Base-by-base conservation (phyloP, 371 early-diverging fungal species). In the Mortierella sp. region DNA sequence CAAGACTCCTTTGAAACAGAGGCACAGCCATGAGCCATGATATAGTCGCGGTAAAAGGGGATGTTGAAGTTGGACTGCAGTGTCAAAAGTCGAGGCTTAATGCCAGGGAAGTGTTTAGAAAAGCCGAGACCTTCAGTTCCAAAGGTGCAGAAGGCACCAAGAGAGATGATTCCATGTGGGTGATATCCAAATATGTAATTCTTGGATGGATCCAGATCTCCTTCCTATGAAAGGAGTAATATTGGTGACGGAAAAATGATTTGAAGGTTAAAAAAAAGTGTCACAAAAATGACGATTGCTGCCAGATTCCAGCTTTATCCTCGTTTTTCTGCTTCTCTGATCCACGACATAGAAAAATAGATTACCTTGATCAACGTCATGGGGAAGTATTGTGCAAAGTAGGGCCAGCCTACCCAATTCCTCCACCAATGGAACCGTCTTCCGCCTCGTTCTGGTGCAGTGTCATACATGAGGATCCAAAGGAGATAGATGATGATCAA, bases 131-230 rank as follows among this genome's bases (percentile, higher is more conserved):
- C 90, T 73, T 93, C 91, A 26, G 93, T 96, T 8, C 87, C 95
- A 89, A 96, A 95, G 64, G 93, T 92, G 45, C 91, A 87, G 73
- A 92, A 92, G 0, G 96, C 95, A 3, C 96, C 96, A 71, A 94
- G 86, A 11, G 91, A 89, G 68, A 97, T 92, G 66, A 97, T 94
- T 20, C 96, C 95, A 65, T 95, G 95, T 28, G 95, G 95, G 67
- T 94, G 93, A 67, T 94, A 93, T 18, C 93, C 93, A 76, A 94
- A 91, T 14, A 95, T 86, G 62, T 95, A 95, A 73, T 92, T 94
- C 62, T 90, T 88, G 11, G 83, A 76, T 5, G 95, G 93, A 73
- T 94, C 94, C 62, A 96, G 76, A 30, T 94, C 93, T 3, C 70
- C 84, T 84, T 92, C 92, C 87, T 93, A 78, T 43, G 4, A 57